phyloP scores from a whole-genome alignment of 1,284 basidiomycete species.

The Retiboletus flavoniger region DNA sequence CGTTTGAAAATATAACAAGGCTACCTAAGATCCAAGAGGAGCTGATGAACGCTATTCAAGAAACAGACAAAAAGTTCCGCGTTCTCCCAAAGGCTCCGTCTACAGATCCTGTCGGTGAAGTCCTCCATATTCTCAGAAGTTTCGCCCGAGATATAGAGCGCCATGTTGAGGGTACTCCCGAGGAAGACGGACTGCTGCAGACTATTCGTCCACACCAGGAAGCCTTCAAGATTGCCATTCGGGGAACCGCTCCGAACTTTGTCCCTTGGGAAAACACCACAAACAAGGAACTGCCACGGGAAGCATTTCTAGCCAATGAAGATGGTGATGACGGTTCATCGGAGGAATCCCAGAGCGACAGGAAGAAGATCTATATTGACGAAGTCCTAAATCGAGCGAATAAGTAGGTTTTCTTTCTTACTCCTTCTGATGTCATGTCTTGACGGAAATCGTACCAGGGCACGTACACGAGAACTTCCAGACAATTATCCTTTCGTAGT shows the following conservation, averaged over 20 bases:
- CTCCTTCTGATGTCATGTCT: neutral
- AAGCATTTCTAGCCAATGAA: conserved; percentile 47
- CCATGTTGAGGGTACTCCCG: conserved; percentile 53
- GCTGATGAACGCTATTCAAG: conserved; percentile 44
- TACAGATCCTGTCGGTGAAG: conserved; percentile 53
- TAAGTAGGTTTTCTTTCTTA: conserved; percentile 38
- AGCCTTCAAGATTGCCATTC: conserved; percentile 47
- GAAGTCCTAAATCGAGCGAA: conserved; percentile 51
- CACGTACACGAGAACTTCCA: conserved; percentile 66
- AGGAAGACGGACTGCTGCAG: conserved; percentile 52
- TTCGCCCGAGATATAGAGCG: conserved; percentile 47
- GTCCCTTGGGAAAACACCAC: conserved; percentile 32
- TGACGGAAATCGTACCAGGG: conserved; percentile 38
- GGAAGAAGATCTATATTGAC: conserved; percentile 48
- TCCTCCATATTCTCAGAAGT: conserved; percentile 45
- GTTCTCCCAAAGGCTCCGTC: conserved; percentile 57
- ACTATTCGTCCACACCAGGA: conserved; percentile 49
- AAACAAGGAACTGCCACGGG: conserved; percentile 7
- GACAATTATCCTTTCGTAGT: conserved; percentile 65
- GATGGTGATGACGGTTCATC: conserved; percentile 12
- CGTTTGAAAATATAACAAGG: conserved; percentile 37
- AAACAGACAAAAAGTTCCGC: conserved; percentile 37
- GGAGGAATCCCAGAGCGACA: conserved; percentile 11
- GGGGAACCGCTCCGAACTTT: conserved; percentile 52
- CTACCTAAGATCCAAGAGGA: conserved; percentile 60